Conservation (phyloP, 495 filamentous ascomycete species). For the Talaromyces trachyspermus region DNA sequence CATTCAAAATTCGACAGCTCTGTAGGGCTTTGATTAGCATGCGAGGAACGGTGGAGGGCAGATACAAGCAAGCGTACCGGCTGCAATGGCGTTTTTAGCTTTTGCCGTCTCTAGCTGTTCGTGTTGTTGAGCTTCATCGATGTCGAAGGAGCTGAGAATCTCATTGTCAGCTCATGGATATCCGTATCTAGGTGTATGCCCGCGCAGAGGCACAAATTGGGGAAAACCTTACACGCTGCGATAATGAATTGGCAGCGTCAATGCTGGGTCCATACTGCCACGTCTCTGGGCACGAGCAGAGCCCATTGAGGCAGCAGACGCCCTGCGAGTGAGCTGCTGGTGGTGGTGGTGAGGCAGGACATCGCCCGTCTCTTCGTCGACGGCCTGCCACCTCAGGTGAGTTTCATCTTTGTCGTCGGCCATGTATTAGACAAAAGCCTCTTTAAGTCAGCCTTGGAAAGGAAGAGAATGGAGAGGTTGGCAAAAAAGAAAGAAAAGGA, state of each 20-base stretch:
- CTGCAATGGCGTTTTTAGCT: conserved; percentile 21
- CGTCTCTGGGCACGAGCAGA: conserved; percentile 17
- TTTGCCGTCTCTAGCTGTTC: conserved; percentile 28
- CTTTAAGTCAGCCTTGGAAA: no score
- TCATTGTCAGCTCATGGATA: conserved; percentile 1
- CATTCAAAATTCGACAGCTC: conserved; percentile 39
- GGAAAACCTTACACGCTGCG: conserved; percentile 28
- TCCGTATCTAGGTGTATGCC: not conserved
- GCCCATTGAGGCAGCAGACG: conserved; percentile 1
- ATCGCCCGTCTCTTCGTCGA: conserved; percentile 4
- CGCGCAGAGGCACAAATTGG: not conserved
- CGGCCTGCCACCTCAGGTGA: conserved; percentile 2
- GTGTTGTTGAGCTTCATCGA: conserved; percentile 42
- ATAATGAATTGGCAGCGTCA: conserved; percentile 46
- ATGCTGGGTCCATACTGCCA: conserved; percentile 34
- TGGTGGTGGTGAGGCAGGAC: no score
- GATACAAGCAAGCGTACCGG: no score
- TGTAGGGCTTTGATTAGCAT: no score
- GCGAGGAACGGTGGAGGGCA: no score
- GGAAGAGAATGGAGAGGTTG: no score
- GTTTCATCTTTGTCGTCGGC: not conserved
- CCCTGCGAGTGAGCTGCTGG: conserved; percentile 4
- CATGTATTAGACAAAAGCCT: no score
- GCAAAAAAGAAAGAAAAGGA: no score
- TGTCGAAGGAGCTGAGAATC: conserved; percentile 34